These are phyloP conservation scores for Calendula officinalis DNA, from an alignment of 129 eudicot genomes.

Conservation along the genomic window DNA sequence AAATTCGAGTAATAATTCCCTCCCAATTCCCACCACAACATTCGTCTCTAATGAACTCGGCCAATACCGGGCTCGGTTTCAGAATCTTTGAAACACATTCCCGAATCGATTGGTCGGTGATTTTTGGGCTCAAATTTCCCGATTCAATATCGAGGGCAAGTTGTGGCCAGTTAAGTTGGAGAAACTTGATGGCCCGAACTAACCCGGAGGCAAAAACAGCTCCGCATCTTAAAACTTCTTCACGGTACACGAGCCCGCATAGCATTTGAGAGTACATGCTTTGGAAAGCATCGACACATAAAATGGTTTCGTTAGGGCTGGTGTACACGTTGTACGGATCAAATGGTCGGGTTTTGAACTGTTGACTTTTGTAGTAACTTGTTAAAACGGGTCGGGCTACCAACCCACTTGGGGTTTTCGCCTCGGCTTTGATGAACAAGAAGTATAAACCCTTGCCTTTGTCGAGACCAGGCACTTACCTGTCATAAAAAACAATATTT, in stretches of 20 bases:
- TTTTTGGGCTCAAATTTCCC: constrained; percentile 44
- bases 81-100: constrained; percentile 42
- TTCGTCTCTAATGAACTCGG: constrained; percentile 42
- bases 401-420: constrained; percentile 37
- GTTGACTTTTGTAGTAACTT: constrained; percentile 36
- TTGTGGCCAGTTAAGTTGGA: constrained; percentile 66
- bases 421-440: constrained; percentile 27
- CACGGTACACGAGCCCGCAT: constrained; percentile 65
- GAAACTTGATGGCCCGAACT: constrained; percentile 77
- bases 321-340: constrained; percentile 47
- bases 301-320: constrained; percentile 61
- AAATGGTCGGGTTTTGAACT: constrained; percentile 32
- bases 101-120: constrained; percentile 39
- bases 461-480: constrained; percentile 71
- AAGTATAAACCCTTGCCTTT: constrained; percentile 46
- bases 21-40: constrained; percentile 79
- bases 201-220: constrained; percentile 91
- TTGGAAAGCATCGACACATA: constrained; percentile 68
- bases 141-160: constrained; percentile 49
- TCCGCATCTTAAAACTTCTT: constrained; percentile 65
- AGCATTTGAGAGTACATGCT: constrained; percentile 95
- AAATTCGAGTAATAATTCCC: constrained; percentile 68
- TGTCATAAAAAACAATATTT: constrained; percentile 14
- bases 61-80: constrained; percentile 50
- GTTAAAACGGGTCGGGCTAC: constrained; percentile 42